These are phyloP conservation scores for Desmodesmus armatus DNA, from an alignment of 139 green algal species.

Conservation along the genomic window DNA sequence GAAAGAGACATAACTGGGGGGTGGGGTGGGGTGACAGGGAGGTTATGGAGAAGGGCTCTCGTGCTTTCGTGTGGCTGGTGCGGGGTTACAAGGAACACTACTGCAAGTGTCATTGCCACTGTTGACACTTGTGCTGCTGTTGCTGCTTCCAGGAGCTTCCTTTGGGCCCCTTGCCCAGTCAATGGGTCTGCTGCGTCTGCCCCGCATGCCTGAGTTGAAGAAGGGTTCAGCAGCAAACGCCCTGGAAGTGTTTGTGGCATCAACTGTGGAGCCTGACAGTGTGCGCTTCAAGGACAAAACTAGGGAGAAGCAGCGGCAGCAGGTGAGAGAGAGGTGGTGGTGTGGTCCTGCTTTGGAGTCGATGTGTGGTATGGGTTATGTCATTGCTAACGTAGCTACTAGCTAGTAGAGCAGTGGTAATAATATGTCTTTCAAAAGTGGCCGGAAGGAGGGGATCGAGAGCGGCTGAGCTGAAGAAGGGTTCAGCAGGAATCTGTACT, in stretches of 20 bases:
- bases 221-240: conserved; percentile 43
- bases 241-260: conserved; percentile 56
- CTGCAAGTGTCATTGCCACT: background rate
- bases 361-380: too few species aligned
- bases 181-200: conserved; percentile 90
- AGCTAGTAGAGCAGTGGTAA: too few species aligned
- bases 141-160: conserved; percentile 72
- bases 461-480: conserved; percentile 79
- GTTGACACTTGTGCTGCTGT: background rate
- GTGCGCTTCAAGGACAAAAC: conserved; percentile 86
- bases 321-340: conserved; percentile 45
- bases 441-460: too few species aligned
- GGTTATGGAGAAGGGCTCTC: conserved; percentile 92
- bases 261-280: conserved; percentile 71
- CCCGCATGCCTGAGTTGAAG: conserved; percentile 92
- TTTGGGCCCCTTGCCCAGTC: conserved; percentile 82
- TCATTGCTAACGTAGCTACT: too few species aligned
- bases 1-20: too few species aligned
- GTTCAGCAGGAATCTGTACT: conserved; percentile 16
- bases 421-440: too few species aligned
- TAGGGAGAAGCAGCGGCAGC: conserved; percentile 89
- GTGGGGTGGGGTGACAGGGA: conserved; percentile 83
- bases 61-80: conserved; percentile 95
- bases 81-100: conserved; percentile 97
- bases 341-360: too few species aligned